Evolutionary conservation across 2,329 filamentous ascomycete genomes (phyloP).

Genomic region (Blastomyces emzantsi): DNA sequence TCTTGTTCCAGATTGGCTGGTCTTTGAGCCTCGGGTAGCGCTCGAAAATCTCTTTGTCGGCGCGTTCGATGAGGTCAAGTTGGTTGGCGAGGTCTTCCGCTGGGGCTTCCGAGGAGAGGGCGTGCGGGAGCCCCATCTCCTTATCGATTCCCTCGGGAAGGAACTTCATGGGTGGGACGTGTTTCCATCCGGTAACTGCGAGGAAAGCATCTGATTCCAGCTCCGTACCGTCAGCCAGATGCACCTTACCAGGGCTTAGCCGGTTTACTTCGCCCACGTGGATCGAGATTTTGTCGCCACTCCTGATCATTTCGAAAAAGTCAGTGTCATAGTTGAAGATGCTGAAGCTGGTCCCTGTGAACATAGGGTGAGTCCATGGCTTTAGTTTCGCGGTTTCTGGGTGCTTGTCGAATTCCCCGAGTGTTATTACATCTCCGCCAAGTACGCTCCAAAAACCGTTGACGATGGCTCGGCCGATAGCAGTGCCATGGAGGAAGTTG

Average conservation of each 20-base stretch:
- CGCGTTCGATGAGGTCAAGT: slow-evolving; percentile 20
- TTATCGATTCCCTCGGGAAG: slow-evolving; percentile 34
- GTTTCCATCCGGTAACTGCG: slow-evolving; percentile 50
- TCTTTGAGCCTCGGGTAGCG: slow-evolving; percentile 40
- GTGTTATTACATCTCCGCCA: slow-evolving; percentile 40
- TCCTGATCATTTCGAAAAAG: slow-evolving; percentile 49
- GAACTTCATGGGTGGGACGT: slow-evolving; percentile 43
- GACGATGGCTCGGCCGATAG: slow-evolving; percentile 39
- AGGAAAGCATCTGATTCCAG: slow-evolving; percentile 46
- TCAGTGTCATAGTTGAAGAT: slow-evolving; percentile 53
- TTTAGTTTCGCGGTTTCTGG: slow-evolving; percentile 39
- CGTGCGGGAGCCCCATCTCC: slow-evolving; percentile 41
- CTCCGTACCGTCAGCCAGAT: slow-evolving; percentile 40
- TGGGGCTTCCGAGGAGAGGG: slow-evolving; percentile 23
- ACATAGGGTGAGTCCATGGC: slow-evolving; percentile 41
- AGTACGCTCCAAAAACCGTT: slow-evolving; percentile 47
- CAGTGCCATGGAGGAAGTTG: slow-evolving; percentile 40
- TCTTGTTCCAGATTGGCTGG: slow-evolving; percentile 27
- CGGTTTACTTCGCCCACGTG: slow-evolving; percentile 47
- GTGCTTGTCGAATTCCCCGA: slow-evolving; percentile 40
- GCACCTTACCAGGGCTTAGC: slow-evolving; percentile 39
- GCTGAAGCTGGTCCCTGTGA: slow-evolving; percentile 48
- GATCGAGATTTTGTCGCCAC: slow-evolving; percentile 47
- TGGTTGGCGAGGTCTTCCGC: slow-evolving; percentile 25
- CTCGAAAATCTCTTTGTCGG: slow-evolving; percentile 40